phyloP scores from a whole-genome alignment of 2,329 filamentous ascomycete genomes.

The Dendrostoma leiphaemia region DNA sequence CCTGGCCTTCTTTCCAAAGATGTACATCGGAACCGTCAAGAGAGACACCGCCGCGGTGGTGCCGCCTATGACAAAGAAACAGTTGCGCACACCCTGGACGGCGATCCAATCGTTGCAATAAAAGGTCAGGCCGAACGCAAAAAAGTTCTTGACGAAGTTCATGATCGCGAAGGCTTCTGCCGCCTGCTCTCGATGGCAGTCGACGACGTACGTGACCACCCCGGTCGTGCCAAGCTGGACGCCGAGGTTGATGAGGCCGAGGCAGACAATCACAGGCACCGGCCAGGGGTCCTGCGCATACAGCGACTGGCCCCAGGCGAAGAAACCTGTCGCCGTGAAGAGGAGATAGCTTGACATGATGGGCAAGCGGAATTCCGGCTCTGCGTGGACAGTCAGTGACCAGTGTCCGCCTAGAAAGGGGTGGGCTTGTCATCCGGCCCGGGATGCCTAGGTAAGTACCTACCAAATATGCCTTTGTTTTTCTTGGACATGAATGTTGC shows the following conservation, averaged over 20 bases:
- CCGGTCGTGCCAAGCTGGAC: constrained; percentile 36
- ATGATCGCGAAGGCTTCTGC: constrained; percentile 37
- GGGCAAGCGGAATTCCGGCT: constrained; percentile 38
- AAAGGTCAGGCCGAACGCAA: constrained; percentile 37
- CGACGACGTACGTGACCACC: constrained; percentile 35
- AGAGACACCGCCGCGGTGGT: constrained; percentile 31
- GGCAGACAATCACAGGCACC: constrained; percentile 32
- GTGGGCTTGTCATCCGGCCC: too few species aligned
- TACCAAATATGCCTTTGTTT: constrained; percentile 35
- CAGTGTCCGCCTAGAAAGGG: neutral
- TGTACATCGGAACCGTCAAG: constrained; percentile 31
- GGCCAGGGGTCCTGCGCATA: constrained; percentile 25
- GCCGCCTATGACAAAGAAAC: constrained; percentile 36
- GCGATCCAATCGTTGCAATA: constrained; percentile 39
- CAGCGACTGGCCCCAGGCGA: constrained; percentile 29
- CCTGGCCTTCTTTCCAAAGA: constrained; percentile 24
- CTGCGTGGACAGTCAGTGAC: too few species aligned
- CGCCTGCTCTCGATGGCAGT: constrained; percentile 36
- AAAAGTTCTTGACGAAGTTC: constrained; percentile 38
- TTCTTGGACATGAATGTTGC: constrained; percentile 30
- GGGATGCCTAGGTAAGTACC: neutral
- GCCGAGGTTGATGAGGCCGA: constrained; percentile 31
- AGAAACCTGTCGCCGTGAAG: constrained; percentile 36
- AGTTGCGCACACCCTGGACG: constrained; percentile 32
- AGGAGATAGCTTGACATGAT: constrained; percentile 33